A percentile compares a stretch with the other conserved stretches of the same genome.
phyloP scores from a whole-genome alignment of 768 basidiomycete genomes.

The Lentinula aciculospora region DNA sequence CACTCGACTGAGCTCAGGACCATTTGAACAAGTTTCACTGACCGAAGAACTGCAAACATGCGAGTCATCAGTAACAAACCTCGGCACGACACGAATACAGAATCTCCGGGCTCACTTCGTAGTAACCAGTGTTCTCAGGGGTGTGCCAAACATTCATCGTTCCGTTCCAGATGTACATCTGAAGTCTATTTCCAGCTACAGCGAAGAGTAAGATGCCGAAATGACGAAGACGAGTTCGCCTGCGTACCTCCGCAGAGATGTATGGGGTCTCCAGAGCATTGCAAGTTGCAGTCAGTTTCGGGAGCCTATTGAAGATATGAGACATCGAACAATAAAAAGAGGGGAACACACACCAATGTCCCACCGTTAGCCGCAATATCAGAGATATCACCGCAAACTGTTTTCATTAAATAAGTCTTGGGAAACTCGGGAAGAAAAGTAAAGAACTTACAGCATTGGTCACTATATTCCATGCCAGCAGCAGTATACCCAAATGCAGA shows the following conservation, averaged over 20 bases:
- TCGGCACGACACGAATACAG: not conserved
- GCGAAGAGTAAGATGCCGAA: not conserved
- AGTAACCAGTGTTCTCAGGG: slow-evolving; percentile 59
- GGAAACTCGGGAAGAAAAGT: not conserved
- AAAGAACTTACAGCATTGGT: slow-evolving; percentile 64
- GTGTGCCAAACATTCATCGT: slow-evolving; percentile 58
- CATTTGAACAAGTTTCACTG: not conserved
- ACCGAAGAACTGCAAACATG: slow-evolving; percentile 12
- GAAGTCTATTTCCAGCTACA: slow-evolving; percentile 34
- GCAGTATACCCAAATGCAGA: slow-evolving; percentile 66
- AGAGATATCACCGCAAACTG: slow-evolving; percentile 72
- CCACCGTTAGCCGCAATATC: slow-evolving; percentile 30
- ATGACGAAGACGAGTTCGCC: not conserved
- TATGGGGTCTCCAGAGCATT: slow-evolving; percentile 67
- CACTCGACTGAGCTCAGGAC: slow-evolving; percentile 12
- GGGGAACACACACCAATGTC: not conserved
- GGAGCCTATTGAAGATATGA: slow-evolving; percentile 14
- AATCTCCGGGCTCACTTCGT: slow-evolving; percentile 45
- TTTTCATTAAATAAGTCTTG: not conserved
- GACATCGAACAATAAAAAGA: not conserved
- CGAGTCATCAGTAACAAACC: not conserved
- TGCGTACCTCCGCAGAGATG: slow-evolving; percentile 57
- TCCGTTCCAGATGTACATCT: slow-evolving; percentile 50
- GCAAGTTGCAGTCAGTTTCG: slow-evolving; percentile 38
- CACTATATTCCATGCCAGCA: slow-evolving; percentile 51